Percentiles rank a stretch among this genome's conserved stretches.
These are phyloP conservation scores for Guadua angustifolia DNA, from an alignment of 176 grass and related monocot genomes.

Conservation along the genomic window DNA sequence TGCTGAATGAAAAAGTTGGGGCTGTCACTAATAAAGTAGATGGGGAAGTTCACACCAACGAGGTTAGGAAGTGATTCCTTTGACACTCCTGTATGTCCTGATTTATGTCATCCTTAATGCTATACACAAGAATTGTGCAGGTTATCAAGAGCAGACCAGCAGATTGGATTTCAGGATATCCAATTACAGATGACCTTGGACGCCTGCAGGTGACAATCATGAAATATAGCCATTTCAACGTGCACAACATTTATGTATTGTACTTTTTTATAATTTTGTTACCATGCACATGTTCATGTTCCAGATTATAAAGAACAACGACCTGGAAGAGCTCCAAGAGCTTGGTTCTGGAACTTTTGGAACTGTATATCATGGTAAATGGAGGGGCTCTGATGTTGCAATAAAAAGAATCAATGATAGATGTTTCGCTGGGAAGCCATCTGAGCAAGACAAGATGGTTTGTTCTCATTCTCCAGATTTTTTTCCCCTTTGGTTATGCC, in stretches of 20 bases:
- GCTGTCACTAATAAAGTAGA: slow-evolving; percentile 52
- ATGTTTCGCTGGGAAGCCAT: slow-evolving; percentile 89
- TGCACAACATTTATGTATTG: slow-evolving; percentile 16
- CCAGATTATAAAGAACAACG: slow-evolving; percentile 97
- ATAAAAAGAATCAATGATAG: slow-evolving; percentile 98
- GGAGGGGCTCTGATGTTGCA: slow-evolving; percentile 96
- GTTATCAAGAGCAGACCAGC: slow-evolving; percentile 50
- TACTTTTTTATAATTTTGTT: slow-evolving; percentile 30
- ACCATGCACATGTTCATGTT: slow-evolving; percentile 25
- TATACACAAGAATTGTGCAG: slow-evolving; percentile 58
- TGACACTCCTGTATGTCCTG: slow-evolving; percentile 1
- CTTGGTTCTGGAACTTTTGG: slow-evolving; percentile 97
- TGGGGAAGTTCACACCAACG: slow-evolving; percentile 51
- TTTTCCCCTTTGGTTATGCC: neutral
- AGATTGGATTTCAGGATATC: slow-evolving; percentile 62
- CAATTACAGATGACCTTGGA: slow-evolving; percentile 67
- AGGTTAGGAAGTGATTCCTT: slow-evolving; percentile 57
- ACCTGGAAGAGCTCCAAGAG: slow-evolving; percentile 92
- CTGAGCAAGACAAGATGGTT: slow-evolving; percentile 95
- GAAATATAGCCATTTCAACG: neutral
- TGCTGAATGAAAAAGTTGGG: slow-evolving; percentile 50
- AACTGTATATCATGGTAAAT: slow-evolving; percentile 99
- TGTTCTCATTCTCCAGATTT: slow-evolving; percentile 19
- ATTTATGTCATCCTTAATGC: slow-evolving; percentile 35
- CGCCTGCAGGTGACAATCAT: slow-evolving; percentile 73